A percentile compares a stretch with the other conserved stretches of the same genome.
These are phyloP conservation scores for Apophysomyces elegans DNA, from an alignment of 371 early-diverging fungal genomes.

Conservation along the genomic window DNA sequence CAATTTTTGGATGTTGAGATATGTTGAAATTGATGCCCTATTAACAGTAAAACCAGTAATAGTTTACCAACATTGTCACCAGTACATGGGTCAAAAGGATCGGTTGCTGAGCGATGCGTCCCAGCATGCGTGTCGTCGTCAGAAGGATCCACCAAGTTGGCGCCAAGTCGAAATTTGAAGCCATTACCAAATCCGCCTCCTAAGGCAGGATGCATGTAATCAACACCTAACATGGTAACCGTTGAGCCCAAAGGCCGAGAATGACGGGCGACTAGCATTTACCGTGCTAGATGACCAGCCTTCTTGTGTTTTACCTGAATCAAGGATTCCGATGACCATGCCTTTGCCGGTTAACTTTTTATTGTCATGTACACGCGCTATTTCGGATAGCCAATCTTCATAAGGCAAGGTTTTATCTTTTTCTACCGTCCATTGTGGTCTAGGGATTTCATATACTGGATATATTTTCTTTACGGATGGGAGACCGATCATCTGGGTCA, in stretches of 20 bases:
- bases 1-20: too few species aligned
- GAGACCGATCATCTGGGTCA: conserved; percentile 18
- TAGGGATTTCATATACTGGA: conserved; percentile 33
- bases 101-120: conserved; percentile 18
- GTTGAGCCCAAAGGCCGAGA: too few species aligned
- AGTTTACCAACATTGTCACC: conserved; percentile 24
- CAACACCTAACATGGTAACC: conserved; percentile 37
- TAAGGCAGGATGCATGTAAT: conserved; percentile 65
- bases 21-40: neutral
- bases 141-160: conserved; percentile 30
- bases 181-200: conserved; percentile 65
- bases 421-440: conserved; percentile 28
- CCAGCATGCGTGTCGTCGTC: conserved; percentile 28
- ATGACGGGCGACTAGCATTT: too few species aligned
- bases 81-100: conserved; percentile 30
- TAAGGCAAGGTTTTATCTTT: conserved; percentile 15
- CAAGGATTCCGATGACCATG: conserved; percentile 33
- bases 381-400: conserved; percentile 16
- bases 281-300: neutral
- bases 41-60: neutral
- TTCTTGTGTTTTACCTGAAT: conserved; percentile 20
- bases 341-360: conserved; percentile 24
- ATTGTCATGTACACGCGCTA: conserved; percentile 14
- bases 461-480: conserved; percentile 33
- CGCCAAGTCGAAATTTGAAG: conserved; percentile 47